A percentile compares a stretch with the other conserved stretches of the same genome.
phyloP scores from a whole-genome alignment of 2,329 filamentous ascomycete genomes.

The Cryphonectria parasitica region DNA sequence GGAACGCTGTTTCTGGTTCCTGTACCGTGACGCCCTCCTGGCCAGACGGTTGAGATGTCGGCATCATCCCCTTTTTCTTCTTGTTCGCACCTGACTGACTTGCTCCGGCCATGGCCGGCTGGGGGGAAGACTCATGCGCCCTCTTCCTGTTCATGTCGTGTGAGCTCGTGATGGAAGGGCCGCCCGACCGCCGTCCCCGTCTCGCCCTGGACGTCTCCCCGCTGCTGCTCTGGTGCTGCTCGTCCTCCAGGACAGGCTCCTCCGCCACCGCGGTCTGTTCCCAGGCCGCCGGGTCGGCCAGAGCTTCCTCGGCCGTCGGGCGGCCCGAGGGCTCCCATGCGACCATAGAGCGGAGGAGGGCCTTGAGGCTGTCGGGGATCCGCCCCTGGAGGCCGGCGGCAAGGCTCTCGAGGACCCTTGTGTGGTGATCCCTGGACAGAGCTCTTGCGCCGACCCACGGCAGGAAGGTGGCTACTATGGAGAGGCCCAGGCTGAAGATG shows the following conservation, averaged over 20 bases:
- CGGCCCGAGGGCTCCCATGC: conserved; percentile 10
- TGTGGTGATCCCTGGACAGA: conserved; percentile 5
- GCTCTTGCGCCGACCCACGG: background rate
- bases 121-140: too few relatives aligned
- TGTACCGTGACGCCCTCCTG: too few relatives aligned
- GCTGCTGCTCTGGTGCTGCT: background rate
- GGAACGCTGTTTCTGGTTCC: too few relatives aligned
- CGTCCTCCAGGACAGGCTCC: background rate
- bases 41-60: too few relatives aligned
- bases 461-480: conserved; percentile 9
- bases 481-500: conserved; percentile 9
- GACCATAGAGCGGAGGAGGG: conserved; percentile 12
- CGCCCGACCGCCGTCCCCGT: too few relatives aligned
- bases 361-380: background rate
- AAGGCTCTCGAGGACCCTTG: conserved; percentile 3
- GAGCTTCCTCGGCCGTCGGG: conserved; percentile 2
- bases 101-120: too few relatives aligned
- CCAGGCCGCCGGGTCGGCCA: background rate
- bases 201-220: too few relatives aligned
- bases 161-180: too few relatives aligned
- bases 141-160: too few relatives aligned
- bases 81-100: too few relatives aligned
- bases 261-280: background rate
- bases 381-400: conserved; percentile 1
- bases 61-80: too few relatives aligned